Conservation (phyloP, 371 early-diverging fungal genomes). For the Umbelopsis sp. region DNA sequence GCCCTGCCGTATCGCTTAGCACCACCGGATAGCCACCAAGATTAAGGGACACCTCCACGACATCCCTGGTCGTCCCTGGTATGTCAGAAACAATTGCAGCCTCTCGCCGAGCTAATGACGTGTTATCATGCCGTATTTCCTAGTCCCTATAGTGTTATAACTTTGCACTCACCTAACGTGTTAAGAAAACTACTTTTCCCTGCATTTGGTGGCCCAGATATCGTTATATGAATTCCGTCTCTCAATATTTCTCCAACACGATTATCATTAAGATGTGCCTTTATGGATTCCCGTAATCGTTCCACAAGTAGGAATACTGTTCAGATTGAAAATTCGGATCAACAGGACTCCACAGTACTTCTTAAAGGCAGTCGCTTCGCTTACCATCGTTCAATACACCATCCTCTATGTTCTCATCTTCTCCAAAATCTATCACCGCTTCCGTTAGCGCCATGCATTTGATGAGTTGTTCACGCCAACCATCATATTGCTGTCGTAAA, state of each 20-base stretch:
- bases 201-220: slow-evolving; percentile 83
- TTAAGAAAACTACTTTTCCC: slow-evolving; percentile 84
- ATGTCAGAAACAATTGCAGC: slow-evolving; percentile 82
- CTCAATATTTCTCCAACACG: slow-evolving; percentile 77
- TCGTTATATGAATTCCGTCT: slow-evolving; percentile 72
- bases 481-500: slow-evolving; percentile 61
- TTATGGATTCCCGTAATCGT: slow-evolving; percentile 38
- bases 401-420: slow-evolving; percentile 83
- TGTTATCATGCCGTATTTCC: not conserved
- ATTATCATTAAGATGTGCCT: slow-evolving; percentile 63
- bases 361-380: slow-evolving; percentile 1
- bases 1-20: slow-evolving; percentile 80
- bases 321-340: not conserved
- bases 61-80: slow-evolving; percentile 84
- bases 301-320: not conserved
- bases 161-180: slow-evolving; percentile 49
- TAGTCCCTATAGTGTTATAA: not conserved
- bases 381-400: slow-evolving; percentile 62
- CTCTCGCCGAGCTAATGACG: slow-evolving; percentile 62
- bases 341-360: not conserved
- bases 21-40: slow-evolving; percentile 79
- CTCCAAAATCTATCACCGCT: slow-evolving; percentile 84
- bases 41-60: slow-evolving; percentile 75
- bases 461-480: slow-evolving; percentile 68
- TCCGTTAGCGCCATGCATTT: slow-evolving; percentile 70